Evolutionary conservation across 2,329 filamentous ascomycete species (phyloP), one percentile per base, ranked within the genome.

Genomic region (Pseudogymnoascus sp.): DNA sequence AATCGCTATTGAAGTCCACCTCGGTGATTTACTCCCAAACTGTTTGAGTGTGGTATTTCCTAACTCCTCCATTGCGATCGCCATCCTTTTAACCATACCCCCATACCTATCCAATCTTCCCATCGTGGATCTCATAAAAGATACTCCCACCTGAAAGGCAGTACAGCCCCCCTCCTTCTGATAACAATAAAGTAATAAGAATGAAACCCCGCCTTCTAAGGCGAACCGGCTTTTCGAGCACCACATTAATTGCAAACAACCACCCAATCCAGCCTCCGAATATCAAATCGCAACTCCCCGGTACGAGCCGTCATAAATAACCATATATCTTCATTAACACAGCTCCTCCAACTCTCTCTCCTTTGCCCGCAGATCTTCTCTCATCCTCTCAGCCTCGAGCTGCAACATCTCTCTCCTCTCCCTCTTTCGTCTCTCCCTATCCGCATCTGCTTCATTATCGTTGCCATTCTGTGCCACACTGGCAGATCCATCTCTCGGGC

Each of bases 301-400:
- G n/a, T 50, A 50, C 5, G 22, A 30, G 43, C 22, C 43, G 43
- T 33, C 47, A 53, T 53, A 35, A 53, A 53, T 35, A 53, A 53
- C 47, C 47, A 53, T 35, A 53, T 53, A 35, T 20, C 28, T 33
- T 58, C 57, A 25, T 41, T 58, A 58, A 15, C 63, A 64, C 57
- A 71, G 57, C 25, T 72, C 69, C 33, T 65, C 67, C 61, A 72
- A 58, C 58, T 72, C 69, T 39, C 65, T 63, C 60, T 72, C 70
- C 59, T 71, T 72, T 2, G 68, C 70, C 15, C 64, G 66, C 8
- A 73, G 59, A 6, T 66, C 68, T 60, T 72, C 70, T 47, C 71
- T 81, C 85, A 94, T 94, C 59, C 80, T 79, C 69, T 92, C 88
- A 0, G 89, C 85, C 71, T 95, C 90, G 22, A 84, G 79, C 70